Evolutionary conservation across 2,329 filamentous ascomycete species (phyloP).

Genomic region (Talaromyces atroroseus): DNA sequence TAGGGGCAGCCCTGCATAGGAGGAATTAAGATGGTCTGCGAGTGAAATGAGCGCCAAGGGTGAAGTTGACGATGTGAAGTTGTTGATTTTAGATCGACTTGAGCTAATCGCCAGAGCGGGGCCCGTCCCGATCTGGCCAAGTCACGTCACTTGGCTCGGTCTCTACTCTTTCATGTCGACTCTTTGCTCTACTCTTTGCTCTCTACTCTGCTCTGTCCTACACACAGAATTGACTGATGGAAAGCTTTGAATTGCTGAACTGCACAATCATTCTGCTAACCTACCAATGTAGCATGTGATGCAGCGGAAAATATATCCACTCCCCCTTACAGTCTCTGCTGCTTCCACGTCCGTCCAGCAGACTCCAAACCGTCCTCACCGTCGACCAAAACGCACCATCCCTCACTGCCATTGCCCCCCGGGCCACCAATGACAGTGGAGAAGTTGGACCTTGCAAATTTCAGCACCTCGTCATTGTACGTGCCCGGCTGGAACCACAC

Average conservation of each 20-base stretch:
- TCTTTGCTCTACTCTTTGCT: too few species aligned
- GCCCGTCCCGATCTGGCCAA: too few species aligned
- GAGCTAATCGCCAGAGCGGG: not conserved
- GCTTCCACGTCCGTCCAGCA: constrained; percentile 52
- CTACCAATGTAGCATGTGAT: not conserved
- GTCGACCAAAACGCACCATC: constrained; percentile 85
- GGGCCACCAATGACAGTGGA: constrained; percentile 62
- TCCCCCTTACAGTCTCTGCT: constrained; percentile 33
- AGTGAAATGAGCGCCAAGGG: not conserved
- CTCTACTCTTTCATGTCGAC: too few species aligned
- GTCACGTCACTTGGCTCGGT: too few species aligned
- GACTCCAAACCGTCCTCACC: constrained; percentile 56
- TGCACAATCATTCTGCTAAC: not conserved
- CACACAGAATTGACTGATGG: too few species aligned
- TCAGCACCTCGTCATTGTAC: constrained; percentile 70
- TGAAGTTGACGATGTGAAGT: not conserved
- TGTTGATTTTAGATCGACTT: not conserved
- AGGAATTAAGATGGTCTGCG: not conserved
- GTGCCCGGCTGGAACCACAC: constrained; percentile 91
- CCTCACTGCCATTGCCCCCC: constrained; percentile 62
- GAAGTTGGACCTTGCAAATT: constrained; percentile 65
- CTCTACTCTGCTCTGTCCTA: too few species aligned
- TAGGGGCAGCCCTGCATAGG: not conserved
- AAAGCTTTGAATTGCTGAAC: too few species aligned
- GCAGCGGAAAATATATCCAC: not conserved